Percentiles rank a stretch among this genome's conserved stretches.
Conservation (phyloP, 2,329 filamentous ascomycete genomes). For the Paracorniculantispora psalliotae region DNA sequence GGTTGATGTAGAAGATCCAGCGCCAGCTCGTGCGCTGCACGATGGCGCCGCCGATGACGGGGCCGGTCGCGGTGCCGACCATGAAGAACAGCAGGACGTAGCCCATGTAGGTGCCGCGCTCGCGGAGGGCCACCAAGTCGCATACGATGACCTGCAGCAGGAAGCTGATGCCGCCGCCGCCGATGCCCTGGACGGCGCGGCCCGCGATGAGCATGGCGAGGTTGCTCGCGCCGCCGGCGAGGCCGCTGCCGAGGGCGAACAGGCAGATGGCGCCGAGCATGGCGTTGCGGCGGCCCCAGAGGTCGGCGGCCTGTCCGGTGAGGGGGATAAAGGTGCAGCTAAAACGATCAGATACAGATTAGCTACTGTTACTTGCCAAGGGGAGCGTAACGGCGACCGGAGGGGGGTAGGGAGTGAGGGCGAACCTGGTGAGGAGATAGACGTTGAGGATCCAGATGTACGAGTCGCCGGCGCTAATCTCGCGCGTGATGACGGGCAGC, state of each 20-base stretch:
- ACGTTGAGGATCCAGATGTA: constrained; percentile 26
- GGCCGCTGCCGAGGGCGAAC: constrained; percentile 45
- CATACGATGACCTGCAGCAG: constrained; percentile 23
- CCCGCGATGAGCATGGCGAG: constrained; percentile 43
- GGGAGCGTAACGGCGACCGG: background rate
- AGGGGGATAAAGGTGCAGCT: constrained; percentile 38
- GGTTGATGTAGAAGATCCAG: constrained; percentile 37
- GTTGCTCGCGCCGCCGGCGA: constrained; percentile 41
- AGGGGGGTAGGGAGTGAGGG: background rate
- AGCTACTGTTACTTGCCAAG: too few relatives aligned
- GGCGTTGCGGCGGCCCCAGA: constrained; percentile 43
- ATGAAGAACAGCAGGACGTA: constrained; percentile 27
- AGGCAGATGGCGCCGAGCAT: constrained; percentile 34
- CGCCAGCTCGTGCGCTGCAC: constrained; percentile 27
- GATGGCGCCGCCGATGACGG: constrained; percentile 22
- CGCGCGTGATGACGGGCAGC: constrained; percentile 21
- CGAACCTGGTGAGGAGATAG: constrained; percentile 25
- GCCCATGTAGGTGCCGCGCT: constrained; percentile 36
- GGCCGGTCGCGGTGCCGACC: constrained; percentile 26
- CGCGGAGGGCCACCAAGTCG: constrained; percentile 42
- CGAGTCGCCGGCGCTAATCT: constrained; percentile 20
- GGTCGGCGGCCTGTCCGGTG: constrained; percentile 41
- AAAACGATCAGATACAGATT: background rate
- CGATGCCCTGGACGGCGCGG: constrained; percentile 41
- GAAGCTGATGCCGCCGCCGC: constrained; percentile 27